Evolutionary conservation across 2,329 filamentous ascomycete genomes (phyloP).

Genomic region (Fusarium xyrophilum): DNA sequence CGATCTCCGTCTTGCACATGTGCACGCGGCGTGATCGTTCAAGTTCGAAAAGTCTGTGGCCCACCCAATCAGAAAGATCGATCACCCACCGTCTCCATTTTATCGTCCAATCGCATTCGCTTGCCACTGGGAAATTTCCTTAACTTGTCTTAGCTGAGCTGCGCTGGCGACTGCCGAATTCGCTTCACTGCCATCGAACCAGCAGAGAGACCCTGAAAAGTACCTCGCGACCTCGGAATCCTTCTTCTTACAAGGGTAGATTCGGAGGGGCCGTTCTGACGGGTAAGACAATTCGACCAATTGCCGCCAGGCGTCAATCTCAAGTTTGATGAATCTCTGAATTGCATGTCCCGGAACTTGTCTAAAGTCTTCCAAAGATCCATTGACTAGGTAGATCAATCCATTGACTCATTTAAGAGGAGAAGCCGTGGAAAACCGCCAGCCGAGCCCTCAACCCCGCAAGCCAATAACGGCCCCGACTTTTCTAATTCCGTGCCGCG

Average conservation of each 20-base stretch:
- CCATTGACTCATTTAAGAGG: not conserved
- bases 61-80: conserved; percentile 5
- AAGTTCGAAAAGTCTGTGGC: conserved; percentile 34
- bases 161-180: conserved; percentile 23
- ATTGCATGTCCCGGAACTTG: not conserved
- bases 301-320: not conserved
- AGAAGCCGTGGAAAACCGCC: conserved; percentile 9
- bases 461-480: conserved; percentile 39
- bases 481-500: conserved; percentile 40
- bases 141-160: conserved; percentile 14
- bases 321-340: not conserved
- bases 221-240: conserved; percentile 17
- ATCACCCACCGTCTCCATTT: not conserved
- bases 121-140: conserved; percentile 22
- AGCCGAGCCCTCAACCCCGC: not conserved
- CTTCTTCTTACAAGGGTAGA: not conserved
- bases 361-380: not conserved
- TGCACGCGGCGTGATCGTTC: conserved; percentile 33
- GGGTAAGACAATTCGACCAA: not conserved
- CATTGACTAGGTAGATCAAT: not conserved
- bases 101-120: conserved; percentile 18
- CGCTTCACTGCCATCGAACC: conserved; percentile 9
- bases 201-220: conserved; percentile 1
- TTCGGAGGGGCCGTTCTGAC: not conserved
- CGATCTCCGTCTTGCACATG: conserved; percentile 20